Evolutionary conservation across 2,329 filamentous ascomycete genomes (phyloP).

Genomic region (Cytospora piceicola): DNA sequence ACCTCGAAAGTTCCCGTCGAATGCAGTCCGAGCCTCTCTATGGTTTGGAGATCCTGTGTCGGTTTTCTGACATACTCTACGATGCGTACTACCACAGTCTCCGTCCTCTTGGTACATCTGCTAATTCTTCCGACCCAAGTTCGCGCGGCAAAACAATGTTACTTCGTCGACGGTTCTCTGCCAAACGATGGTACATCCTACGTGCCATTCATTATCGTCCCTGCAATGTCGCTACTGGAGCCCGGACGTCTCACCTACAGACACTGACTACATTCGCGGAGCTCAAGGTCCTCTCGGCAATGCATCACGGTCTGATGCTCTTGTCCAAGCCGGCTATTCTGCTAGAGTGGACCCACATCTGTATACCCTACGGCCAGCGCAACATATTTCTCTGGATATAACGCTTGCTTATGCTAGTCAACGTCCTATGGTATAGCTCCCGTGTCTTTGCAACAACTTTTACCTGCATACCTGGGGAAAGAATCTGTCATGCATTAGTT

Average conservation of each 20-base stretch:
- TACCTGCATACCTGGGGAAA: not conserved
- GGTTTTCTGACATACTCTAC: too few relatives aligned
- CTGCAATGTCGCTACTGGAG: too few relatives aligned
- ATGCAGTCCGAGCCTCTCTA: not conserved
- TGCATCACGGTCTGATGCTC: too few relatives aligned
- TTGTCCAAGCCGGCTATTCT: not conserved
- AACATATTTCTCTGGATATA: not conserved
- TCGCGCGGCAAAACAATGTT: conserved; percentile 21
- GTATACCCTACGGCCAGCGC: not conserved
- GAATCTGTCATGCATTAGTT: not conserved
- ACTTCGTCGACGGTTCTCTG: conserved; percentile 27
- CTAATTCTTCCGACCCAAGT: not conserved
- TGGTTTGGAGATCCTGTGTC: too few relatives aligned
- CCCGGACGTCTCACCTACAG: too few relatives aligned
- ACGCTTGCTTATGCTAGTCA: not conserved
- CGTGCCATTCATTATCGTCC: conserved; percentile 27
- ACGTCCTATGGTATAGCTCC: not conserved
- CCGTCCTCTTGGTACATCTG: not conserved
- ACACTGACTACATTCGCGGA: too few relatives aligned
- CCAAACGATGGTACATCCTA: not conserved
- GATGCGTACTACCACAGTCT: not conserved
- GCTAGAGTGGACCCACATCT: not conserved
- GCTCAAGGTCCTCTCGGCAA: too few relatives aligned
- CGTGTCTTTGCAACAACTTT: not conserved
- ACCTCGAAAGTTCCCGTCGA: not conserved